Evolutionary conservation across 306 rosid species (phyloP), one percentile per base, ranked within the genome.

Genomic region (Sicyos edulis): DNA sequence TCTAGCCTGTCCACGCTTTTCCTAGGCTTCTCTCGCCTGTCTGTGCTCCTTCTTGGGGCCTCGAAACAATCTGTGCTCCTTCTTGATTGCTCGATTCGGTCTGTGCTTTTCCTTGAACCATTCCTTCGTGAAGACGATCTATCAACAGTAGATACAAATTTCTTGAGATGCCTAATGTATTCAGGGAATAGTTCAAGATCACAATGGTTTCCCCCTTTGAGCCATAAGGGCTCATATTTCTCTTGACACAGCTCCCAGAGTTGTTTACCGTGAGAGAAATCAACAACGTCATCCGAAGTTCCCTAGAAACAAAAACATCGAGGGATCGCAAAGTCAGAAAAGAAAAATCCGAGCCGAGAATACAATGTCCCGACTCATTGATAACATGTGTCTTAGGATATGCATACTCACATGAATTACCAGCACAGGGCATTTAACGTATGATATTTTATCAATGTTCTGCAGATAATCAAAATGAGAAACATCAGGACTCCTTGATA

Each of bases 201-300:
- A 80, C 97, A 91, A 80, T 91, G 97, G n/a, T 83, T 91, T 80
- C 97, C 97, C 19, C 88, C 96, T 83, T 83, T 89, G 76, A 91
- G 85, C 96, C 97, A 91, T 17, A 91, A 75, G 22, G 97, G 97
- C 78, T 91, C 96, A 5, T 88, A 91, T 82, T 91, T 91, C 82
- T 89, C 96, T 80, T 85, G 90, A 65, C 97, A 89, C 12, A 89
- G 80, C 79, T 87, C 84, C 96, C 96, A 91, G 50, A 91, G 88
- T 70, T 84, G 91, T 85, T 87, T 91, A 17, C 97, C 97, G 22
- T 91, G 97, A 54, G 97, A 89, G 82, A 89, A 87, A 79, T 91
- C 90, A 12, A 91, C 97, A 73, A 91, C 96, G 61, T 89, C 96
- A 62, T 91, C 96, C 8, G 84, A 76, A 60, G 97, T 91, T 77